phyloP scores from a whole-genome alignment of 1,284 basidiomycete genomes.

The Pseudozyma hubeiensis region DNA sequence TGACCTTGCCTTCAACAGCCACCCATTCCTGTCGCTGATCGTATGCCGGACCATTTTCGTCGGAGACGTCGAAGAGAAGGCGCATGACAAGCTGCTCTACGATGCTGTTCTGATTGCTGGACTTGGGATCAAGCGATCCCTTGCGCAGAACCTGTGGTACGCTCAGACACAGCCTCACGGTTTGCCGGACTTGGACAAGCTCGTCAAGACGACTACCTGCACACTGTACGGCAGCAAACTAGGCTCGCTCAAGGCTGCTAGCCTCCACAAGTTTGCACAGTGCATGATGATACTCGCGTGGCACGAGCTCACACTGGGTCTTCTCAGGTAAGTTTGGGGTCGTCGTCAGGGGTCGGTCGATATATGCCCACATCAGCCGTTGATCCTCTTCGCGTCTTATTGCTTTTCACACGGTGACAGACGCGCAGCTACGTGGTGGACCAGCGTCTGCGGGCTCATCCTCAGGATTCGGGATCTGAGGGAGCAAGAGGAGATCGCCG shows the following conservation, averaged over 20 bases:
- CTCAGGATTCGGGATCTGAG: slow-evolving; percentile 4
- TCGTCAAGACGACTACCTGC: background rate
- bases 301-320: slow-evolving; percentile 32
- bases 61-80: background rate
- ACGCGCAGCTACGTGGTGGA: slow-evolving; percentile 32
- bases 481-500: background rate
- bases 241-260: slow-evolving; percentile 3
- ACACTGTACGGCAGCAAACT: slow-evolving; percentile 8
- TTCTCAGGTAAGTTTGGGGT: slow-evolving; percentile 19
- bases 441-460: slow-evolving; percentile 9
- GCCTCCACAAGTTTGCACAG: slow-evolving; percentile 19
- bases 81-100: slow-evolving; percentile 13
- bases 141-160: background rate
- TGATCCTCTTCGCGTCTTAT: background rate
- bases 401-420: slow-evolving; percentile 5
- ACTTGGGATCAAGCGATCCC: slow-evolving; percentile 2
- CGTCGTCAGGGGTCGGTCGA: too few relatives aligned
- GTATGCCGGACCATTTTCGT: slow-evolving; percentile 25
- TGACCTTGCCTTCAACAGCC: slow-evolving; percentile 27
- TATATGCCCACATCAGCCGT: too few relatives aligned
- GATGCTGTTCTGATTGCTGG: slow-evolving; percentile 22
- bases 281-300: slow-evolving; percentile 40
- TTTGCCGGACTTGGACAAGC: slow-evolving; percentile 3
- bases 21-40: slow-evolving; percentile 39
- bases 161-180: background rate